These are phyloP conservation scores for Suillus clintonianus DNA, from an alignment of 768 basidiomycete genomes.

Conservation along the genomic window DNA sequence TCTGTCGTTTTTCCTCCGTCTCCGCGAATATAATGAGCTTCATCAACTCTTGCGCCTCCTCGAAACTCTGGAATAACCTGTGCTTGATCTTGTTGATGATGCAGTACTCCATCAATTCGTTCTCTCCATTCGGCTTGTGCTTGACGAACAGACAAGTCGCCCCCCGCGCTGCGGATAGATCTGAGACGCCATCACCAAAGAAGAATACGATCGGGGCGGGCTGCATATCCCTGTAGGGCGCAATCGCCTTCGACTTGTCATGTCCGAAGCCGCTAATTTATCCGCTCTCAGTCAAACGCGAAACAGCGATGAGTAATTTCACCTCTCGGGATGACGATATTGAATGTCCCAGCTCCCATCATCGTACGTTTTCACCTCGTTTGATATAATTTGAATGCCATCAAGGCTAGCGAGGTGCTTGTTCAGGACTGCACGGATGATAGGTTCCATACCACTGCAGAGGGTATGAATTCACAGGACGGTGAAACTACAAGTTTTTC, in stretches of 20 bases:
- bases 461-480: constrained; percentile 1
- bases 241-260: constrained; percentile 93
- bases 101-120: constrained; percentile 87
- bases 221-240: constrained; percentile 78
- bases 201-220: constrained; percentile 86
- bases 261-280: constrained; percentile 78
- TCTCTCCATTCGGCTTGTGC: constrained; percentile 71
- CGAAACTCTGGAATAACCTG: constrained; percentile 75
- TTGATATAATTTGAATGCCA: constrained; percentile 91
- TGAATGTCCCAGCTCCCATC: constrained; percentile 80
- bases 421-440: constrained; percentile 89
- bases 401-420: constrained; percentile 71
- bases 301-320: constrained; percentile 14
- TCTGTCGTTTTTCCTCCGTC: constrained; percentile 43
- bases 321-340: constrained; percentile 90
- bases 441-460: constrained; percentile 86
- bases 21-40: constrained; percentile 71
- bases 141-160: constrained; percentile 97
- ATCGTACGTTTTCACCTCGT: constrained; percentile 70
- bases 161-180: constrained; percentile 89
- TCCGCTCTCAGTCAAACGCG: background rate
- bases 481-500: constrained; percentile 6
- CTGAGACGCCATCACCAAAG: constrained; percentile 97
- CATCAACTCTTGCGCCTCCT: constrained; percentile 59
- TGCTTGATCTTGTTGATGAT: constrained; percentile 76